A percentile compares a stretch with the other conserved stretches of the same genome.
These are phyloP conservation scores for Diaporthe citriasiana DNA, from an alignment of 2,329 filamentous ascomycete species.

Conservation along the genomic window DNA sequence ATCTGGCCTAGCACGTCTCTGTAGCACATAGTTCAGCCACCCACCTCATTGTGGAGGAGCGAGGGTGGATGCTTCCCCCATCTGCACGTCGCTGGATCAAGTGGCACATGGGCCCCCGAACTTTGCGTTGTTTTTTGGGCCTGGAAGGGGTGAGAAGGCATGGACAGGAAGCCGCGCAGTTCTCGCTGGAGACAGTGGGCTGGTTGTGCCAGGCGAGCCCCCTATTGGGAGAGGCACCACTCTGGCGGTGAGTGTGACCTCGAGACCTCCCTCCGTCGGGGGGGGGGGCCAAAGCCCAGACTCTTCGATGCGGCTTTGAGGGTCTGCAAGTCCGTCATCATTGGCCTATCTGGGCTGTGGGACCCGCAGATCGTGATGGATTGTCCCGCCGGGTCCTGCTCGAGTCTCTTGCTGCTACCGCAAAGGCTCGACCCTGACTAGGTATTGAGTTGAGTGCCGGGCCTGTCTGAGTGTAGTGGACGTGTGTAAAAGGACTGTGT, in stretches of 20 bases:
- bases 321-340: constrained; percentile 5
- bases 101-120: constrained; percentile 32
- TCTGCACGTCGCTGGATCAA: constrained; percentile 34
- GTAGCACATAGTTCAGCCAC: constrained; percentile 22
- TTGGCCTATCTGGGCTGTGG: constrained; percentile 25
- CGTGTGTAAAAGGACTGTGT: constrained; percentile 15
- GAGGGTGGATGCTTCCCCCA: neutral
- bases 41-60: constrained; percentile 34
- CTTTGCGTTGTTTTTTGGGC: constrained; percentile 31
- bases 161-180: constrained; percentile 23
- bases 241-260: constrained; percentile 41
- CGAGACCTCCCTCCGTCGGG: constrained; percentile 7
- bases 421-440: neutral
- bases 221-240: constrained; percentile 21
- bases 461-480: constrained; percentile 8
- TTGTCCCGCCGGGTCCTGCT: constrained; percentile 36
- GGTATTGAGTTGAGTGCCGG: constrained; percentile 18
- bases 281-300: constrained; percentile 28
- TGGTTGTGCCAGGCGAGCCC: constrained; percentile 2
- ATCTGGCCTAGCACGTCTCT: neutral
- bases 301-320: constrained; percentile 35
- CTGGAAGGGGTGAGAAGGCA: neutral
- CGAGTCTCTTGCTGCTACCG: constrained; percentile 13
- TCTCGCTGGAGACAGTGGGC: constrained; percentile 22
- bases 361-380: constrained; percentile 41